Evolutionary conservation across 768 basidiomycete species (phyloP), one percentile per base, ranked within the genome.

Genomic region (Phanerochaete sordida): DNA sequence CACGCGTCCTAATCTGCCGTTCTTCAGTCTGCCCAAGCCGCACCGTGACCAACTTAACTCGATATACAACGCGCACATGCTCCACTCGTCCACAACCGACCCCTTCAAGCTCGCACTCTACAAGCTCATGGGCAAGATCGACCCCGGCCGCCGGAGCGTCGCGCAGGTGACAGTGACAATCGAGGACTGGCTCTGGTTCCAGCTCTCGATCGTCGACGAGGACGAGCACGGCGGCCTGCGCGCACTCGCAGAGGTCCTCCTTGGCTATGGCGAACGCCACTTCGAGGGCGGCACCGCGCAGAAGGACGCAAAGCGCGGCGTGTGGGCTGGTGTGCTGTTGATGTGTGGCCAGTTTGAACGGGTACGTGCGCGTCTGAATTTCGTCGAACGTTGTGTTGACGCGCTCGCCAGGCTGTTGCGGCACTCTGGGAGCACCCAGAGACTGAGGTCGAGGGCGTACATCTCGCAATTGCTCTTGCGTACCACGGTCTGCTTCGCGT

Each of bases 161-260:
- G 82, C 86, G 5, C 84, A 87, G 43, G 93, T 98, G 4, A 98
- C 95, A 0, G 83, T 83, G 11, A 95, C 95, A 1, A 95, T 93
- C 1, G 97, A 98, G 71, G 97, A 99, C 73, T 99, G 96, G 96
- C 78, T 98, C 35, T 99, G 96, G 96, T 88, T 95, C 78, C 95
- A 99, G 75, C 81, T 98, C 15, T 81, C 88, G 1, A 90, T 98
- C 84, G 91, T 86, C 50, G 90, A 93, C 61, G 91, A 93, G 68
- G 88, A 92, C 30, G 90, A 92, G 64, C 85, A 87, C 57, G 86
- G 86, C 28, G 90, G 90, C 11, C 79, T 94, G 23, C 82, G 85
- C 21, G 83, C 83, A 2, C 76, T 94, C 0, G 79, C 90, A 0
- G 93, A 97, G 57, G 86, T 88, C 35, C 73, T 92, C 8, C 74